phyloP scores from a whole-genome alignment of 768 basidiomycete species.

The Phylloporus arenicola region DNA sequence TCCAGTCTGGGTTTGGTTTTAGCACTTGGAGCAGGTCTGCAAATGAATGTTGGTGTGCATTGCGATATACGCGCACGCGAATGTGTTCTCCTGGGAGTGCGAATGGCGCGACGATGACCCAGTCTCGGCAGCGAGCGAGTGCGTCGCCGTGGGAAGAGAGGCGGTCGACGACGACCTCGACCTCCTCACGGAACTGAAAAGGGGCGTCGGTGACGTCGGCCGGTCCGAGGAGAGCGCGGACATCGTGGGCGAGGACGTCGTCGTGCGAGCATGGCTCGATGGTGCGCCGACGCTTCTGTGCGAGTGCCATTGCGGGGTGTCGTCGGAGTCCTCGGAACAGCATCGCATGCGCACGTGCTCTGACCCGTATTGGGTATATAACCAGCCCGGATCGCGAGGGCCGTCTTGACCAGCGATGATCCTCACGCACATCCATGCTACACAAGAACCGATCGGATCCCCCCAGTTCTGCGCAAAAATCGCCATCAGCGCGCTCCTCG shows the following conservation, averaged over 20 bases:
- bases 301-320: background rate
- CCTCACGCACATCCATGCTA: background rate
- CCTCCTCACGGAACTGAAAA: constrained; percentile 52
- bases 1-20: constrained; percentile 53
- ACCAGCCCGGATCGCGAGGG: background rate
- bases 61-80: constrained; percentile 64
- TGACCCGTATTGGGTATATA: background rate
- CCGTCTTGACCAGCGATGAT: constrained; percentile 11
- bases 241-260: constrained; percentile 72
- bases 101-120: constrained; percentile 83
- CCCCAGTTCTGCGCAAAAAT: constrained; percentile 75
- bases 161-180: constrained; percentile 60
- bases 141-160: constrained; percentile 65
- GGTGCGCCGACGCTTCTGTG: background rate
- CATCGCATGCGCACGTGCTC: background rate
- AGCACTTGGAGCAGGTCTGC: constrained; percentile 70
- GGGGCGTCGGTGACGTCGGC: constrained; percentile 41
- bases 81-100: constrained; percentile 80
- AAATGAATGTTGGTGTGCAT: constrained; percentile 64
- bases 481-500: constrained; percentile 57
- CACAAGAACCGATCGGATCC: constrained; percentile 39
- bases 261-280: constrained; percentile 61
- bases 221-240: constrained; percentile 58
- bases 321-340: background rate
- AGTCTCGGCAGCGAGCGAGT: constrained; percentile 55